Conservation (phyloP, 1,284 basidiomycete species). For the Ceratobasidium sp. region DNA sequence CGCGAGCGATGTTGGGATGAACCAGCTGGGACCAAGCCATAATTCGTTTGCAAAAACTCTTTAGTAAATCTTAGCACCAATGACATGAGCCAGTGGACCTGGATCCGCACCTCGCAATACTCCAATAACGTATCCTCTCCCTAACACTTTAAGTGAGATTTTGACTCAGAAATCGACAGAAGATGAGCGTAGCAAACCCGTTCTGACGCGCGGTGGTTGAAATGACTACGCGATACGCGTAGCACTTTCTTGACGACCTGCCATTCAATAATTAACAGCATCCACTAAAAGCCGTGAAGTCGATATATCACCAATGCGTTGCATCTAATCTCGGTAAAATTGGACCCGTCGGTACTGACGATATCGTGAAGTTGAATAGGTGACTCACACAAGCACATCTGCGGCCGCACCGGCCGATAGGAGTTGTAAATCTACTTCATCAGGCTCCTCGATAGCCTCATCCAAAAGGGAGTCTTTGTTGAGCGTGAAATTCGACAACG, state of each 20-base stretch:
- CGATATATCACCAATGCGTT: background rate
- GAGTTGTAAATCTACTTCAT: background rate
- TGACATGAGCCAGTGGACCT: background rate
- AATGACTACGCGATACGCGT: too few relatives aligned
- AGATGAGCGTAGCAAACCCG: background rate
- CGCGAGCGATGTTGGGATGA: background rate
- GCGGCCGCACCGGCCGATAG: background rate
- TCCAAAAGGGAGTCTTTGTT: background rate
- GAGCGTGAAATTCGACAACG: slow-evolving; percentile 2
- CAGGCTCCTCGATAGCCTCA: background rate
- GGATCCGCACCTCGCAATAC: background rate
- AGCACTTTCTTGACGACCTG: too few relatives aligned
- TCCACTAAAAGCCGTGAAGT: too few relatives aligned
- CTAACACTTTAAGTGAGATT: background rate
- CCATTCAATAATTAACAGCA: too few relatives aligned
- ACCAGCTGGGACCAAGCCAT: background rate
- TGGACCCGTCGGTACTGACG: too few relatives aligned
- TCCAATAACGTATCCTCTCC: background rate
- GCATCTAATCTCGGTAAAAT: too few relatives aligned
- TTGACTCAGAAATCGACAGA: background rate
- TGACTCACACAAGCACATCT: background rate
- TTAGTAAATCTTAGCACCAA: background rate
- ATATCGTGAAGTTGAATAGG: too few relatives aligned
- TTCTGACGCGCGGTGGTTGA: background rate
- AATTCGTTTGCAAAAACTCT: background rate